Evolutionary conservation across 129 eudicot species (phyloP), one percentile per base, ranked within the genome.

Genomic region (Lactuca saligna): DNA sequence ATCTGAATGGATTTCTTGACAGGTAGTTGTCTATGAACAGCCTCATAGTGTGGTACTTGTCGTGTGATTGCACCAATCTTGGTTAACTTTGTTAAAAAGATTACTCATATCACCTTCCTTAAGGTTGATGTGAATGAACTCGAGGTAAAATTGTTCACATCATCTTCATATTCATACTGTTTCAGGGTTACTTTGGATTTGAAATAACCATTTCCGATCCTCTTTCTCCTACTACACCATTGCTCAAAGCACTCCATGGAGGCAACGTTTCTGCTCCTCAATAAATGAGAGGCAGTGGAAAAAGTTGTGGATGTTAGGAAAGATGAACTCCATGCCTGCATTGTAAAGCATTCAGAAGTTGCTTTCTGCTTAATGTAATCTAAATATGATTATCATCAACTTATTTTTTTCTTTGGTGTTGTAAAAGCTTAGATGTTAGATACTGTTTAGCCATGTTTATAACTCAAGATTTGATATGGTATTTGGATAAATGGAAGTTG

Each of bases 41-140:
- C 89, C 34, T 81, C 93, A 66, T 87, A 89, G 93, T 83, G 89
- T 4, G 75, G 77, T 6, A 89, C 93, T 15, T 86, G 86, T 84
- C 91, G 91, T 48, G 69, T 78, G 55, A 83, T 86, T 53, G 80
- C 86, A 39, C 89, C 92, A 14, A 48, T 82, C 54, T 65, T 86
- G 56, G 87, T 79, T 29, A 87, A 86, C 6, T 49, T 77, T 25
- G 91, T 87, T 46, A 82, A 80, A 49, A 77, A 54, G 80, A 20
- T 69, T 31, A 57, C 85, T 17, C 17, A 73, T 70, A 87, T 81
- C 42, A 54, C 70, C 17, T 87, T 87, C 77, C 65, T 87, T 17
- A 87, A 87, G 93, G 89, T 87, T 13, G 93, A 87, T 75, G 93
- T 83, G 15, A 89, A 87, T 76, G 93, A 87, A 51, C 57, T 87